Evolutionary conservation across 2,329 filamentous ascomycete species (phyloP).

Genomic region (Akanthomyces lecanii): DNA sequence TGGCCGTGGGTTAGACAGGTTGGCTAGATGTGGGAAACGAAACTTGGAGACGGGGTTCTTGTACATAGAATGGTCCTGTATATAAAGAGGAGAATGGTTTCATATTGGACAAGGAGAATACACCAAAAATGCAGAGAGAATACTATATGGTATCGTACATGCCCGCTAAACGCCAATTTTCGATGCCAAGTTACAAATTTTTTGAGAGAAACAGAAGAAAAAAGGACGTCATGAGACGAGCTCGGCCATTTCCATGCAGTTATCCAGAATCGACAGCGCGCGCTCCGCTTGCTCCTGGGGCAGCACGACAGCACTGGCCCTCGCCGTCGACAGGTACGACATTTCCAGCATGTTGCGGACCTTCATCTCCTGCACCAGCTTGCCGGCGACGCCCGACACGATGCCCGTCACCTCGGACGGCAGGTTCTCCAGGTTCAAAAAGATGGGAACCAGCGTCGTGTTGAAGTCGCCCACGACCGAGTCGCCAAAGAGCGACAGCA

Average conservation of each 20-base stretch:
- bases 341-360: slow-evolving; percentile 63
- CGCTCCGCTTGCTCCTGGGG: slow-evolving; percentile 67
- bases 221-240: not conserved
- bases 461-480: slow-evolving; percentile 72
- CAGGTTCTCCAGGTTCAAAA: slow-evolving; percentile 74
- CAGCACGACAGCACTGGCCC: slow-evolving; percentile 85
- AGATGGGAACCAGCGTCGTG: slow-evolving; percentile 76
- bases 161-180: not conserved
- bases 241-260: slow-evolving; percentile 25
- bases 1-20: too few relatives aligned
- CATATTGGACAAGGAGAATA: not conserved
- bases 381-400: slow-evolving; percentile 86
- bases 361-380: slow-evolving; percentile 68
- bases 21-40: too few relatives aligned
- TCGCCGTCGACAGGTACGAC: slow-evolving; percentile 84
- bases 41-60: not conserved
- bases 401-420: slow-evolving; percentile 90
- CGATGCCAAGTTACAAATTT: not conserved
- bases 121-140: not conserved
- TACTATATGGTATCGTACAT: slow-evolving; percentile 24
- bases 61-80: slow-evolving; percentile 9
- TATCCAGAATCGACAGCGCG: slow-evolving; percentile 66
- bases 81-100: not conserved
- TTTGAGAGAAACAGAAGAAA: not conserved
- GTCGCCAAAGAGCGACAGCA: slow-evolving; percentile 64